Evolutionary conservation across 2,329 filamentous ascomycete genomes (phyloP).

Genomic region (Aspergillus quadrilineatus): DNA sequence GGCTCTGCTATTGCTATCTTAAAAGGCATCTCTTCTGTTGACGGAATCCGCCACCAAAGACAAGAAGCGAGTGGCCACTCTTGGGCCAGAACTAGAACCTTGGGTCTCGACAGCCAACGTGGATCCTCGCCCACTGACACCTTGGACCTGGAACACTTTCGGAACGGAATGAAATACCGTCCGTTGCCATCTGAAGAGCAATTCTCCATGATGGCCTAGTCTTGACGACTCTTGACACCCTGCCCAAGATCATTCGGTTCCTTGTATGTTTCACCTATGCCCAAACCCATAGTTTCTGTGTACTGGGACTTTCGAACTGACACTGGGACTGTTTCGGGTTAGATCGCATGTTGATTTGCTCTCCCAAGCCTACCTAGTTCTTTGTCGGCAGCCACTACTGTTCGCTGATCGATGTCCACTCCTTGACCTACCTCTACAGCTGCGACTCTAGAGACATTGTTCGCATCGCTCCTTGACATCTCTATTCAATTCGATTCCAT

Average conservation of each 20-base stretch:
- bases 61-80: not conserved
- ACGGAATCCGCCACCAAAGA: not conserved
- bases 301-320: not conserved
- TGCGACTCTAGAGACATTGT: conserved; percentile 5
- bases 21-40: conserved; percentile 2
- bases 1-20: not conserved
- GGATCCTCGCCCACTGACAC: conserved; percentile 9
- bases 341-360: conserved; percentile 13
- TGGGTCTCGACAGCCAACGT: conserved; percentile 11
- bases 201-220: conserved; percentile 12
- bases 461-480: conserved; percentile 6
- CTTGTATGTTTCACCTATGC: conserved; percentile 1
- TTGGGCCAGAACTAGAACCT: not conserved
- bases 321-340: not conserved
- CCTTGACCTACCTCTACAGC: conserved; percentile 8
- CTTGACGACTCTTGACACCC: not conserved
- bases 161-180: conserved; percentile 13
- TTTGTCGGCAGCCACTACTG: conserved; percentile 11
- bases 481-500: not conserved
- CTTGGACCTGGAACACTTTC: not conserved
- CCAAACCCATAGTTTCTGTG: not conserved
- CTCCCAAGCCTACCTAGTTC: not conserved
- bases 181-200: conserved; percentile 4
- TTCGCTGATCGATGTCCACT: conserved; percentile 14
- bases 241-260: not conserved